Percentiles rank a stretch among this genome's conserved stretches.
These are phyloP conservation scores for grape (Vitis vinifera) DNA, from an alignment of 164 flowering plant species.

Conservation along the genomic window DNA sequence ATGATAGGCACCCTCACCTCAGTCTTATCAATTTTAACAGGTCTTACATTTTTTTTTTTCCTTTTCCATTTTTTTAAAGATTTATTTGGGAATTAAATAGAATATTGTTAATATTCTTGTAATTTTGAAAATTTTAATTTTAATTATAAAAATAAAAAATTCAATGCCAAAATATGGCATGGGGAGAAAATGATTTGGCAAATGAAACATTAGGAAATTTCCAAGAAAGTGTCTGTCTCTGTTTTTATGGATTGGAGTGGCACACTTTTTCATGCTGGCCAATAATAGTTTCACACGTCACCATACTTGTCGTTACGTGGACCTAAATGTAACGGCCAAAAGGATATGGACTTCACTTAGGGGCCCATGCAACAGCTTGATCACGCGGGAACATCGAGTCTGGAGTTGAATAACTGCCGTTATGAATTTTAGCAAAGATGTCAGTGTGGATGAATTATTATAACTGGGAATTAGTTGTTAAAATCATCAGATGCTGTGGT, in stretches of 20 bases:
- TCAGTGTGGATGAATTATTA: too few species aligned
- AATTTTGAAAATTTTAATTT: neutral
- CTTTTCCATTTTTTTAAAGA: too few species aligned
- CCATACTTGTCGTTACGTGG: neutral
- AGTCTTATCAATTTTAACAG: too few species aligned
- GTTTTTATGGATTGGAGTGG: slow-evolving; percentile 2
- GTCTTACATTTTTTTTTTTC: too few species aligned
- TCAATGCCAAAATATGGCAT: neutral
- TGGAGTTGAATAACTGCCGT: too few species aligned
- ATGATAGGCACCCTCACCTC: too few species aligned
- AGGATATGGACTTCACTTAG: neutral
- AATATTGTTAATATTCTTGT: neutral
- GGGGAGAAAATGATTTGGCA: neutral
- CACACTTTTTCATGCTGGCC: neutral
- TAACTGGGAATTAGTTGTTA: neutral
- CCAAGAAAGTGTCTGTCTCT: slow-evolving; percentile 1
- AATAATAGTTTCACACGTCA: neutral
- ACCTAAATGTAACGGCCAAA: neutral
- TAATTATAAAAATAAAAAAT: neutral
- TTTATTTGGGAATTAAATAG: neutral
- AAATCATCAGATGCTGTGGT: slow-evolving; percentile 34
- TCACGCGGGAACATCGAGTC: neutral
- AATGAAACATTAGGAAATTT: slow-evolving; percentile 7
- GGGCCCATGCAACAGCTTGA: neutral
- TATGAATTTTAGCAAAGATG: neutral